Percentiles rank a stretch among this genome's conserved stretches.
These are phyloP conservation scores for Purpureocillium takamizusanense DNA, from an alignment of 2,329 filamentous ascomycete genomes.

Conservation along the genomic window DNA sequence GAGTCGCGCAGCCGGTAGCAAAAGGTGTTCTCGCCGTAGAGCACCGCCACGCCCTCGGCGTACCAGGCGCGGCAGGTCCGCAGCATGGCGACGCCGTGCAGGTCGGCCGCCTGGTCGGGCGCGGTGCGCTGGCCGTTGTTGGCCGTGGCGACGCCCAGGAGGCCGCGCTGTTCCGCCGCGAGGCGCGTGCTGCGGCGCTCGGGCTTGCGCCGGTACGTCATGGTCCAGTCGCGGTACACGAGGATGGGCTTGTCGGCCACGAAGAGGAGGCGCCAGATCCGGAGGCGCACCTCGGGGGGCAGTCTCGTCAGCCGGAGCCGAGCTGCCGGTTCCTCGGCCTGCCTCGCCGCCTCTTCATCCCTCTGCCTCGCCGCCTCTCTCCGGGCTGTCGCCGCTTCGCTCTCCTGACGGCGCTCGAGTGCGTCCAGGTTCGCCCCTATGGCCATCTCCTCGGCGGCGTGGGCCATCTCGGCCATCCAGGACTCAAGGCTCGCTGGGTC, in stretches of 20 bases:
- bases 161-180: neutral
- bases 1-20: constrained; percentile 34
- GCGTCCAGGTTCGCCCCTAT: too few relatives aligned
- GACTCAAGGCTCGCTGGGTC: too few relatives aligned
- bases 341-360: neutral
- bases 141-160: too few relatives aligned
- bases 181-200: neutral
- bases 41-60: constrained; percentile 26
- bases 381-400: too few relatives aligned
- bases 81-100: constrained; percentile 27
- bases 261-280: constrained; percentile 22
- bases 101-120: constrained; percentile 11
- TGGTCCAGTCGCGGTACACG: constrained; percentile 23
- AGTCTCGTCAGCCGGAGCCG: constrained; percentile 9
- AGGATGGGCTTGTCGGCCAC: constrained; percentile 19
- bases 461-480: too few relatives aligned
- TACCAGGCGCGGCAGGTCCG: constrained; percentile 22
- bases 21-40: constrained; percentile 41
- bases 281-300: constrained; percentile 18
- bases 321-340: neutral
- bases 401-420: too few relatives aligned
- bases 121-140: too few relatives aligned
- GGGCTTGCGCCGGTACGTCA: constrained; percentile 16
- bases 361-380: neutral
- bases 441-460: too few relatives aligned